Base-by-base conservation (phyloP, 2,329 filamentous ascomycete genomes). In the Elsinoe arachidis region DNA sequence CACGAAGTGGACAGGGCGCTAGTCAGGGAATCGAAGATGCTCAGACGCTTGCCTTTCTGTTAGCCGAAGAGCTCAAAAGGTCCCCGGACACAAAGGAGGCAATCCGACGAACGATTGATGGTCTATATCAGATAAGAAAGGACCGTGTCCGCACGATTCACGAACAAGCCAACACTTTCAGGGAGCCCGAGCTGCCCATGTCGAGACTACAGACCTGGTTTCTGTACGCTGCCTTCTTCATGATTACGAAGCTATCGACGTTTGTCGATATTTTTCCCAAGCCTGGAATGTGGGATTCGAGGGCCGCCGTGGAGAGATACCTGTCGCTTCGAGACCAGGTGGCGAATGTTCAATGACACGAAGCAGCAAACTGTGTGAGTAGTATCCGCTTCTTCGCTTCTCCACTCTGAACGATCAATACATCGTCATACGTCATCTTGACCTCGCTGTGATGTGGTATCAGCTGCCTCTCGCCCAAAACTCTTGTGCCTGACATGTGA, bases 11-110 rank as follows among this genome's bases (percentile, higher is more conserved):
- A 1, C 80, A 83, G 65, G 81, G 80, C 0, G 74, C 76, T 0
- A 77, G 74, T 3, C 80, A 82, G 65, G 80, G 78, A 0, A 63
- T 83, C 10, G 80, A 83, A 64, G 80, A 83, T 66, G 73, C 72
- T 0, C 75, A 79, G 60, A 70, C 74, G 0, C 67, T 81, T 9
- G 68, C 72, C 0, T 59, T 78, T 21, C 66, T 80, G 1, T 64
- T 72, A 9, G 54, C 52, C 14, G 39, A 51, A 44, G n/a, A 37
- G 15, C 21, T 56, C 3, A 11, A 26, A 15, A 17, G 39, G 14
- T 43, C 30, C 19, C 9, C 38, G 5, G 21, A 39, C 2, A 47
- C 19, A 17, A 5, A 56, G 15, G 41, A 44, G n/a, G 41, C 41
- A 17, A 44, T 56, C 9, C 17, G 33, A 23, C 21, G n/a, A 3